Base-by-base conservation (phyloP, 441 rosid genomes). In the Populus hybrid region DNA sequence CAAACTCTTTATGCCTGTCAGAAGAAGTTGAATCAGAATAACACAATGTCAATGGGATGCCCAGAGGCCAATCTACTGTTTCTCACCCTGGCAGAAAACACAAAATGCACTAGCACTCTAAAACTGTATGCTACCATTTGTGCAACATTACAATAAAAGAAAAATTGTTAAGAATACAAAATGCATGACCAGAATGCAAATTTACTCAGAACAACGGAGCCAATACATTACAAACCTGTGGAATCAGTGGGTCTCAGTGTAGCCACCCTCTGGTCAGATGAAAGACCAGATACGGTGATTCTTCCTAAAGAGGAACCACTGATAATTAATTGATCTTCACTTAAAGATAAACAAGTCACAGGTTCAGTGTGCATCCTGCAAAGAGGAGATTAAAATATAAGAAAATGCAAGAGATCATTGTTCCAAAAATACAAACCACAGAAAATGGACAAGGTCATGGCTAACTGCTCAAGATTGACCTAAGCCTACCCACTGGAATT, bases 331-430 rank as follows among this genome's bases (percentile, higher is more conserved):
- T 93, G 95, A 77, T 84, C 94, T 2, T 90, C 92, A 67, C 90
- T 85, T 85, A 94, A 78, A 59, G 90, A 83, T 76, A 94, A 88
- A 88, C 97, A 90, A 67, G 93, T 90, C 75, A 91, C 82, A 18
- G 99, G 86, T 78, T 92, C 92, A 68, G 83, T 77, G 75, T 93
- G 91, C 86, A 91, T 93, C 93, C 99, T 94, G 89, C 79, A 83
- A 81, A 69, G 20, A 3, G 28, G 50, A 72, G 50, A 77, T 63
- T 69, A 63, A 72, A 21, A 24, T 67, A 72, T 61, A 40, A 65
- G 10, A 14, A 21, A 21, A 50, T 46, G 18, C 53, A 72, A 78
- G 50, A 72, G 71, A 46, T 61, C 61, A 28, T 26, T 16, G n/a
- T 28, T 32, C 20, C 46, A 32, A 68, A 14, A 7, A 14, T 0